phyloP scores from a whole-genome alignment of 106 monocot species.

The Gastrodia elata region DNA sequence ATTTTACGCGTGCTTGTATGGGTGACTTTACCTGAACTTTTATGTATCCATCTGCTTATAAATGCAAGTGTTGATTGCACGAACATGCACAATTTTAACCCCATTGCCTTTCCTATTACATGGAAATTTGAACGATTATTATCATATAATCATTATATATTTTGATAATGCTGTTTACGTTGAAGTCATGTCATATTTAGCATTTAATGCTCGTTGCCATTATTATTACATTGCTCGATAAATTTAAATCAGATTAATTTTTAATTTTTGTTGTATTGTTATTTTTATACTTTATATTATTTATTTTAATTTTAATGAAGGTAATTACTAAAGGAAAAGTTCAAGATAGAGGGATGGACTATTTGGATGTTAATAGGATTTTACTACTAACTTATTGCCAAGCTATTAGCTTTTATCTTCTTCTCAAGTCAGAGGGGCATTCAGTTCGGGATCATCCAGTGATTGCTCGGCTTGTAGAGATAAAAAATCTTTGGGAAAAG shows the following conservation, averaged over 20 bases:
- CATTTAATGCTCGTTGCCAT: background rate
- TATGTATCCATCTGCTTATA: background rate
- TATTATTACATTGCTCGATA: background rate
- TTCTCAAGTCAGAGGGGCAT: slow-evolving; percentile 81
- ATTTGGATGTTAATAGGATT: slow-evolving; percentile 42
- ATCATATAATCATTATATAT: background rate
- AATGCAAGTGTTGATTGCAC: background rate
- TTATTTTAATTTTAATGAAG: slow-evolving; percentile 19
- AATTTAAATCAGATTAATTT: background rate
- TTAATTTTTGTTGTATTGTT: background rate
- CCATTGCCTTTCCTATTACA: background rate
- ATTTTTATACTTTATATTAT: too few relatives aligned
- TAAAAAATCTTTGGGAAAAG: slow-evolving; percentile 74
- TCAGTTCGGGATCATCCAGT: slow-evolving; percentile 84
- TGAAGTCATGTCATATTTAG: background rate
- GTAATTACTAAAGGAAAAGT: slow-evolving; percentile 17
- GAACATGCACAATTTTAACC: background rate
- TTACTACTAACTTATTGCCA: slow-evolving; percentile 57
- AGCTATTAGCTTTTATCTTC: slow-evolving; percentile 75
- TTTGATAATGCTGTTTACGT: background rate
- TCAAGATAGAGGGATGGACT: slow-evolving; percentile 20
- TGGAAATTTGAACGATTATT: background rate
- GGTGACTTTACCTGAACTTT: background rate
- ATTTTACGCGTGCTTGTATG: background rate
- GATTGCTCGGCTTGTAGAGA: slow-evolving; percentile 68